Evolutionary conservation across 2,329 filamentous ascomycete genomes (phyloP).

Genomic region (Cordyceps tenuipes): DNA sequence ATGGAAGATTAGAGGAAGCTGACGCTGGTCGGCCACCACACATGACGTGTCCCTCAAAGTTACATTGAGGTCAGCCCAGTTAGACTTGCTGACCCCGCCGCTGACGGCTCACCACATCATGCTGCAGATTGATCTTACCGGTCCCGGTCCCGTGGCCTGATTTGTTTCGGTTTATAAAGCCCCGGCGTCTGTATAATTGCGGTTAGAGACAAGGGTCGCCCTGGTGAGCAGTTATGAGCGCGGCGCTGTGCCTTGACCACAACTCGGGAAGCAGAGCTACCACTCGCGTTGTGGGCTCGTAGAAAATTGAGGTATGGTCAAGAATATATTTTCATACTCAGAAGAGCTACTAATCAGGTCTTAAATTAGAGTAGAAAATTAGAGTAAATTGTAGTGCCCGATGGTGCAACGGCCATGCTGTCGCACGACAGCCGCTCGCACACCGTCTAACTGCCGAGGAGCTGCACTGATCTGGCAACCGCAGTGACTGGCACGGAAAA

Average conservation of each 20-base stretch:
- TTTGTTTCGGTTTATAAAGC: background rate
- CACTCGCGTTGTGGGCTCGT: background rate
- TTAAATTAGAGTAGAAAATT: background rate
- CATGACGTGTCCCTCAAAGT: background rate
- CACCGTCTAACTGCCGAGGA: background rate
- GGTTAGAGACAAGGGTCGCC: no score
- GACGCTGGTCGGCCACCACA: background rate
- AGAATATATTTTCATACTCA: background rate
- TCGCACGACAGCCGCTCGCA: background rate
- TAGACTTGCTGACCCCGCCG: background rate
- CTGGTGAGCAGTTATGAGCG: no score
- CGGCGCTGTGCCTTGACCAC: background rate
- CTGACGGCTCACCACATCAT: background rate
- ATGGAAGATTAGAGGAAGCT: background rate
- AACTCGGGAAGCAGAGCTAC: background rate
- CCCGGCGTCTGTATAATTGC: no score
- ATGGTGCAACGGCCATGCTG: background rate
- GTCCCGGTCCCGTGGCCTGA: no score
- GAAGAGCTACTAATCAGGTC: background rate
- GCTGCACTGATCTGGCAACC: background rate
- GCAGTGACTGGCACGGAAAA: no score
- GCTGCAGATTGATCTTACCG: background rate
- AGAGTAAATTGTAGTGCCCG: background rate
- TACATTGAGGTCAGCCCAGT: background rate
- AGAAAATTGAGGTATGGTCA: background rate